A percentile compares a stretch with the other conserved stretches of the same genome.
phyloP scores from a whole-genome alignment of 23 red algal genomes.

The Gracilaria domingensis region DNA sequence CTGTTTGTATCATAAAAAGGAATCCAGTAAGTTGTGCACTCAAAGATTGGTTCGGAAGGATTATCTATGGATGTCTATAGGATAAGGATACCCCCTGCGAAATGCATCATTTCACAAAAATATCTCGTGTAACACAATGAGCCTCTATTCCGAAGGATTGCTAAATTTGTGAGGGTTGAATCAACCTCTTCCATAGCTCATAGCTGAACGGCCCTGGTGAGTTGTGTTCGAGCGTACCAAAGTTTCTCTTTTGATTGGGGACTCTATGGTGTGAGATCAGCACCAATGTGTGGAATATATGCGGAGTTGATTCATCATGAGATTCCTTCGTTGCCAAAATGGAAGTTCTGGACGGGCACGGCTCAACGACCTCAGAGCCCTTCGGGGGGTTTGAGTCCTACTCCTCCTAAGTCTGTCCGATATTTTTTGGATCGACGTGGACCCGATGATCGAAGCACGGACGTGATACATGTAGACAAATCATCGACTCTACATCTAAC shows the following conservation, averaged over 20 bases:
- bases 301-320: neutral
- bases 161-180: too few relatives aligned
- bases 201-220: neutral
- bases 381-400: neutral
- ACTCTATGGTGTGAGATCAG: neutral
- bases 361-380: neutral
- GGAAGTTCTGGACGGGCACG: constrained; percentile 51
- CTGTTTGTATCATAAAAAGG: too few relatives aligned
- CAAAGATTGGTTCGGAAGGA: too few relatives aligned
- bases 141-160: too few relatives aligned
- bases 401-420: neutral
- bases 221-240: neutral
- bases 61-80: too few relatives aligned
- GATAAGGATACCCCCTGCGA: too few relatives aligned
- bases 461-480: neutral
- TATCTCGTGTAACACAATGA: too few relatives aligned
- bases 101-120: too few relatives aligned
- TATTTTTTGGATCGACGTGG: constrained; percentile 43
- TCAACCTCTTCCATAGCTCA: too few relatives aligned
- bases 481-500: constrained; percentile 10
- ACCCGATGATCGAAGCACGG: constrained; percentile 25
- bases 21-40: too few relatives aligned
- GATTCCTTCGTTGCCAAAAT: constrained; percentile 27
- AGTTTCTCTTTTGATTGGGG: neutral
- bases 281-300: constrained; percentile 66